Evolutionary conservation across 148 eudicot species (phyloP), one percentile per base, ranked within the genome.

Genomic region (Cornus controversa): DNA sequence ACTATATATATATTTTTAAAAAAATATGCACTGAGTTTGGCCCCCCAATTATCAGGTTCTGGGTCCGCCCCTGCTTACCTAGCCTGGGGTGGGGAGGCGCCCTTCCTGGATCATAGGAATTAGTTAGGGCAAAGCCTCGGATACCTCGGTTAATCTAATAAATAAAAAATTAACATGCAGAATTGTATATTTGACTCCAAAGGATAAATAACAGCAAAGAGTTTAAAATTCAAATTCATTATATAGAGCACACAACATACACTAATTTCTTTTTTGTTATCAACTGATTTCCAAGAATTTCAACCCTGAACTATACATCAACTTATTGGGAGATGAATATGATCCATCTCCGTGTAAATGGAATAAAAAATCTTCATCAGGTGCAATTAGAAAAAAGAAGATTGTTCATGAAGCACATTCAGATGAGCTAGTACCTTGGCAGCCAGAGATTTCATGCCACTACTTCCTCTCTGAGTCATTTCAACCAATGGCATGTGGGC

Each of bases 401-500:
- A 82, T 62, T 82, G 82, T 65, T 78, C 79, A 27, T 74, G 81
- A 71, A 82, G 29, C 22, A 78, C 79, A 78, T 78, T 78, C 76
- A 82, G 63, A 67, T 82, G 85, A 64, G 85, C 72, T 15, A 82
- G 58, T 11, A 80, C 75, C 72, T 69, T 77, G 36, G 84, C 84
- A 77, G 84, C 84, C 24, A 78, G 28, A n/a, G 84, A 73, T 69
- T 78, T 82, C 73, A 78, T 53, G 53, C 31, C 22, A 34, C 72
- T 74, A 1, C 67, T 82, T 69, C 84, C 84, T 70, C 81, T 82
- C 73, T 82, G 85, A 26, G 81, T 82, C 16, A 82, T 78, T 11
- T 82, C 85, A 66, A 78, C 78, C 60, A 82, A 57, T 29, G 75
- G 77, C 78, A 75, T 76, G 73, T 82, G 79, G 5, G 79, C 85